Evolutionary conservation across 2,329 filamentous ascomycete species (phyloP), one percentile per base, ranked within the genome.

Genomic region (Camillea tinctor): DNA sequence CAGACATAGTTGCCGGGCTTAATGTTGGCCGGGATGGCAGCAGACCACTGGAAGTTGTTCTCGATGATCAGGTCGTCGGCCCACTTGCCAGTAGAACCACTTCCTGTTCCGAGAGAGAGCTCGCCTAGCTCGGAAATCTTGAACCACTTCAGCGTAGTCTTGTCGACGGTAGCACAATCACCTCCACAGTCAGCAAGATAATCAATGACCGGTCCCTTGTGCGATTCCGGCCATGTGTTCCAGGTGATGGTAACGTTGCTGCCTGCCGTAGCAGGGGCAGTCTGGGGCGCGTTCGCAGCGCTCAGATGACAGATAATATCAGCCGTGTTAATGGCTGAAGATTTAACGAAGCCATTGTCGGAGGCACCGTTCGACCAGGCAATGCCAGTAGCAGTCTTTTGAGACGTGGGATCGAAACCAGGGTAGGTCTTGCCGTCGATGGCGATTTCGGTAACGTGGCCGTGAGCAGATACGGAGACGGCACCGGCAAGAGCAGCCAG

Each of bases 211-310:
- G 73, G 74, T 3, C 73, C 73, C 51, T 70, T 60, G 76, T 91
- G 81, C 57, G 79, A 82, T 9, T 82, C 77, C n/a, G 88, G 87
- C 88, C 88, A 91, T 17, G 77, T 76, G 60, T 80, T 84, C 88
- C 88, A 90, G 67, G 84, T 80, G 54, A 90, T 74, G 60, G 82
- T 76, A 65, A 90, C 72, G 8, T 77, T 78, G 64, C 78, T 77
- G 62, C 88, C 88, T 15, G 87, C 88, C n/a, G 79, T 76, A 44
- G 89, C 81, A 50, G 60, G 60, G 21, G 67, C 68, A n/a, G 56
- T 59, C 11, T 66, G 52, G 30, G 68, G 62, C 4, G 72, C 76
- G 54, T 76, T 72, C 17, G 67, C 72, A 4, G 73, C 73, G 22
- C 65, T 68, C 20, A 71, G 64, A 65, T 77, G 74, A 64, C 77